Evolutionary conservation across 805 yeast species (phyloP).

Genomic region (Ogataea philodendri): DNA sequence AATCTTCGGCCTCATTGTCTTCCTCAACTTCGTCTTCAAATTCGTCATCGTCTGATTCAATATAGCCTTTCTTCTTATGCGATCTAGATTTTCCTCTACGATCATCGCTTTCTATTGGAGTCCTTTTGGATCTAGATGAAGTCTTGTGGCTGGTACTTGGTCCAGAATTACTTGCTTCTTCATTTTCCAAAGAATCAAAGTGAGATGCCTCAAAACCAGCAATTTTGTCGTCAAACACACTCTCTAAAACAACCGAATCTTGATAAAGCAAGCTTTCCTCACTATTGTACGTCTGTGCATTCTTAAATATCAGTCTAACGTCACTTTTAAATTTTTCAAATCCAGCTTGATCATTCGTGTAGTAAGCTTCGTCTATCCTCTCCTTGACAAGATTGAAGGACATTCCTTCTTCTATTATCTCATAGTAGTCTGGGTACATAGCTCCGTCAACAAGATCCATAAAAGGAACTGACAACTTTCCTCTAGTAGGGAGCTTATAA

Average conservation of each 20-base stretch:
- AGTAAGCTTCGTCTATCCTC: constrained; percentile 51
- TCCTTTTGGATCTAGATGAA: constrained; percentile 4
- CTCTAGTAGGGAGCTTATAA: constrained; percentile 48
- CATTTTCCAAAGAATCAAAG: constrained; percentile 6
- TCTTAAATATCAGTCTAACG: constrained; percentile 62
- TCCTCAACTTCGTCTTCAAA: constrained; percentile 11
- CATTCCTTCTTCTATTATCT: constrained; percentile 69
- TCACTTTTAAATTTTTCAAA: constrained; percentile 60
- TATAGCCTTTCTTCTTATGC: too few species aligned
- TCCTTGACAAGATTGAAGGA: constrained; percentile 59
- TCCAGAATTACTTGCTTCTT: constrained; percentile 5
- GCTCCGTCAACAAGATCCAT: constrained; percentile 68
- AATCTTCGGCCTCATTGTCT: constrained; percentile 12
- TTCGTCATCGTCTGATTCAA: constrained; percentile 12
- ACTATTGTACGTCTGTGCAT: constrained; percentile 77
- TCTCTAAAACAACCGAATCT: constrained; percentile 64
- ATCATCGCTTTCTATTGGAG: constrained; percentile 11
- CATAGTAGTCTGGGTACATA: constrained; percentile 78
- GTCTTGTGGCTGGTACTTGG: constrained; percentile 3
- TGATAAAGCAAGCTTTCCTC: constrained; percentile 67
- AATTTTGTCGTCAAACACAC: constrained; percentile 45
- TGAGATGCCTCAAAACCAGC: too few species aligned
- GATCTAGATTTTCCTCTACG: constrained; percentile 14
- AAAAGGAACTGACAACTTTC: constrained; percentile 65
- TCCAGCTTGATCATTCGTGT: constrained; percentile 45